These are phyloP conservation scores for Trichocomaceae sp. DNA, from an alignment of 2,329 filamentous ascomycete genomes.

Conservation along the genomic window DNA sequence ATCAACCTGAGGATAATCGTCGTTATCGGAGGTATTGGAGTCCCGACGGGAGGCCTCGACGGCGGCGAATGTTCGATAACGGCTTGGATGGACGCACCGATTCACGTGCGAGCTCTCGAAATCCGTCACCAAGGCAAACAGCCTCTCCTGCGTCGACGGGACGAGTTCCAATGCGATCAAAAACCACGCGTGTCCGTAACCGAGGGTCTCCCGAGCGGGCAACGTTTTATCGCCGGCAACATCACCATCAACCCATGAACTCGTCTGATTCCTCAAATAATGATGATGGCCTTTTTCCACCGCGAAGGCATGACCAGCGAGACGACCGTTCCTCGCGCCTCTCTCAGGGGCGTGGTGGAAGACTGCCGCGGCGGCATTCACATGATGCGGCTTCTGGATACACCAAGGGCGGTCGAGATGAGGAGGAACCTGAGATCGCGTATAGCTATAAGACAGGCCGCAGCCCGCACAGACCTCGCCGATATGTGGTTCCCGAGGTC, in stretches of 20 bases:
- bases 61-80: neutral
- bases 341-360: slow-evolving; percentile 21
- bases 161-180: slow-evolving; percentile 22
- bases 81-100: slow-evolving; percentile 1
- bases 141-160: slow-evolving; percentile 18
- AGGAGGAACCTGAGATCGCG: neutral
- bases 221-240: neutral
- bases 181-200: slow-evolving; percentile 18
- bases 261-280: slow-evolving; percentile 24
- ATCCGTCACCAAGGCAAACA: slow-evolving; percentile 6
- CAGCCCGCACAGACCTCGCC: neutral
- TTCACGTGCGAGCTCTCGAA: slow-evolving; percentile 8
- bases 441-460: neutral
- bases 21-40: slow-evolving; percentile 6
- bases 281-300: slow-evolving; percentile 14
- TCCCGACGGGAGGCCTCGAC: slow-evolving; percentile 1
- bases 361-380: slow-evolving; percentile 28
- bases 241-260: neutral
- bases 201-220: slow-evolving; percentile 14
- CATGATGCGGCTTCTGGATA: slow-evolving; percentile 22
- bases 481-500: slow-evolving; percentile 10
- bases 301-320: slow-evolving; percentile 15
- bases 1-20: slow-evolving; percentile 10
- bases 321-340: slow-evolving; percentile 20
- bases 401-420: slow-evolving; percentile 7